Conservation (phyloP, 805 yeast genomes). For the Kazachstania psychrophila region DNA sequence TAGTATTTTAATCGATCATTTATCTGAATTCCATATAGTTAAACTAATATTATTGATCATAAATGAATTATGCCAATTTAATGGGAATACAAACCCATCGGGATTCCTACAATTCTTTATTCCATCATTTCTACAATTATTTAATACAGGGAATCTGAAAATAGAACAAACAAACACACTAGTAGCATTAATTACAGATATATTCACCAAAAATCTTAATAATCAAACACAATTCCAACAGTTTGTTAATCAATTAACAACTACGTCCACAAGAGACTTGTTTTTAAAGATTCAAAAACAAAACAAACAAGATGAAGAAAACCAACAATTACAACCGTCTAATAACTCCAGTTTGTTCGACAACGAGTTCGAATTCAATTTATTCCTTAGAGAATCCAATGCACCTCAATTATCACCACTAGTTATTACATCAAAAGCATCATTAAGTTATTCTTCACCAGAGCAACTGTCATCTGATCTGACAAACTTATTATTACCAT, state of each 20-base stretch:
- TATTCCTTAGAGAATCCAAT: constrained; percentile 12
- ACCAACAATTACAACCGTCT: neutral
- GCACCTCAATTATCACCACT: constrained; percentile 7
- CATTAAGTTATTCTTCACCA: neutral
- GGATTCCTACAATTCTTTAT: constrained; percentile 20
- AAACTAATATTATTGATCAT: constrained; percentile 13
- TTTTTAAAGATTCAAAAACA: neutral
- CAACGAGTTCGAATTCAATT: constrained; percentile 15
- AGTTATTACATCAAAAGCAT: constrained; percentile 3
- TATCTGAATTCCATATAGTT: constrained; percentile 2
- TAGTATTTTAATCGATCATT: constrained; percentile 2
- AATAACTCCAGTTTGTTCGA: constrained; percentile 9
- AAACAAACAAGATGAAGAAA: neutral
- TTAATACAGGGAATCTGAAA: constrained; percentile 17
- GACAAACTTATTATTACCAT: constrained; percentile 30
- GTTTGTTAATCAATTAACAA: constrained; percentile 4
- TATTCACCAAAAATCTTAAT: constrained; percentile 6
- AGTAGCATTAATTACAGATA: constrained; percentile 22
- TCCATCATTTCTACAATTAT: constrained; percentile 26
- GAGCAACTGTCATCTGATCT: constrained; percentile 20
- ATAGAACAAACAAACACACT: constrained; percentile 14
- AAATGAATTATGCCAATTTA: constrained; percentile 22
- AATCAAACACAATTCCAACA: constrained; percentile 1
- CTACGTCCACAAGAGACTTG: neutral
- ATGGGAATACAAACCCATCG: constrained; percentile 26